Evolutionary conservation across 2,329 filamentous ascomycete species (phyloP), one percentile per base, ranked within the genome.

Genomic region (Rutstroemia sp.): DNA sequence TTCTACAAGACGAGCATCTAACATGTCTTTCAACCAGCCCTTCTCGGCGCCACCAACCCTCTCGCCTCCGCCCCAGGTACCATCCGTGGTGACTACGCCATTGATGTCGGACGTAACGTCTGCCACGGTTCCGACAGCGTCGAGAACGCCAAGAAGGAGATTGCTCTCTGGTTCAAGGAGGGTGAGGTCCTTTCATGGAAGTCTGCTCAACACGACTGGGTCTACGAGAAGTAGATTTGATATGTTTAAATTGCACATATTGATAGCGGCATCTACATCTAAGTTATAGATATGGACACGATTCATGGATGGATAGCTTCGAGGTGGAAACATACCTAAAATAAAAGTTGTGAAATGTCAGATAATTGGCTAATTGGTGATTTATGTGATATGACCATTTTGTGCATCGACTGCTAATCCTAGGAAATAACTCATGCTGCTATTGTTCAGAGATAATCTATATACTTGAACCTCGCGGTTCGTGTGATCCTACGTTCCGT

Each of bases 141-240:
- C 77, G 94, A 99, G 86, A 96, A 84, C 81, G 94, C 94, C 78
- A 84, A 97, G 88, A 96, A 97, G 89, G 94, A 99, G 83, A 99
- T 99, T 74, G 87, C 87, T 71, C 86, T 97, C 73, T 99, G 94
- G 94, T 99, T 99, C 88, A 86, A 88, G 78, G 80, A 88, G 67
- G 85, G 84, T 68, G 94, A 97, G 77, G 73, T 96, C 71, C 77
- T 90, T 77, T 81, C 73, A 78, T 97, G 88, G 84, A 92, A 94
- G 83, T 79, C 80, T 67, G 80, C 88, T 73, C 82, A 89, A 78
- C 83, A 88, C 78, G 84, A 88, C 81, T 97, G 94, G 94, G 81
- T 97, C 81, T 97, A 96, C 82, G 94, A 99, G 88, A 92, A 95
- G 82, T 69, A 69, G 64, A 67, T 65, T 25, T 55, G 9, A 49